Conservation (phyloP, 345 rosid species). For the Gossypium turneri region DNA sequence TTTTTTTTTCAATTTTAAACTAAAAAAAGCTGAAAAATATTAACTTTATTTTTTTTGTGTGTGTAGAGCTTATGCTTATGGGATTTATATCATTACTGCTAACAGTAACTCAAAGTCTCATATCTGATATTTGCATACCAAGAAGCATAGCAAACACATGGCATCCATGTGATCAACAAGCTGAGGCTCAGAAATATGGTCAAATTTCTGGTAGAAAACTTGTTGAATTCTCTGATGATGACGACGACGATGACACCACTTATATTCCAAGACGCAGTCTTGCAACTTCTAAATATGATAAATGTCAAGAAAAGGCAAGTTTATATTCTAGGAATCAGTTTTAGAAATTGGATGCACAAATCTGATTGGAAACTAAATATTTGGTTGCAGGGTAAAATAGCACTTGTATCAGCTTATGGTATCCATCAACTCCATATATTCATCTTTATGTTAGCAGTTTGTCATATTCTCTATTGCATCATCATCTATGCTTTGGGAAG, state of each 20-base stretch:
- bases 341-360: too few relatives aligned
- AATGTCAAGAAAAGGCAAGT: constrained; percentile 40
- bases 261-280: constrained; percentile 42
- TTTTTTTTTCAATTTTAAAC: background rate
- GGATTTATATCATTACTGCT: constrained; percentile 73
- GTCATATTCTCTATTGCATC: constrained; percentile 64
- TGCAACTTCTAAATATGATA: constrained; percentile 37
- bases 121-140: constrained; percentile 58
- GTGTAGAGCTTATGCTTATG: constrained; percentile 68
- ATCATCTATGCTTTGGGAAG: constrained; percentile 57
- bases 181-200: background rate
- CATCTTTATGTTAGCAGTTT: constrained; percentile 69
- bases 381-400: constrained; percentile 54
- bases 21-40: background rate
- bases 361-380: too few relatives aligned
- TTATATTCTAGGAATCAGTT: background rate
- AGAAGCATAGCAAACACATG: constrained; percentile 38
- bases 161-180: constrained; percentile 56
- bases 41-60: background rate
- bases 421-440: constrained; percentile 77
- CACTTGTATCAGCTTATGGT: constrained; percentile 67
- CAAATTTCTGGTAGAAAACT: constrained; percentile 33
- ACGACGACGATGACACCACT: constrained; percentile 18
- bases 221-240: constrained; percentile 35
- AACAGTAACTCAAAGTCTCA: constrained; percentile 34